Evolutionary conservation across 805 yeast species (phyloP), one percentile per base, ranked within the genome.

Genomic region (Vanderwaltozyma tropicalis): DNA sequence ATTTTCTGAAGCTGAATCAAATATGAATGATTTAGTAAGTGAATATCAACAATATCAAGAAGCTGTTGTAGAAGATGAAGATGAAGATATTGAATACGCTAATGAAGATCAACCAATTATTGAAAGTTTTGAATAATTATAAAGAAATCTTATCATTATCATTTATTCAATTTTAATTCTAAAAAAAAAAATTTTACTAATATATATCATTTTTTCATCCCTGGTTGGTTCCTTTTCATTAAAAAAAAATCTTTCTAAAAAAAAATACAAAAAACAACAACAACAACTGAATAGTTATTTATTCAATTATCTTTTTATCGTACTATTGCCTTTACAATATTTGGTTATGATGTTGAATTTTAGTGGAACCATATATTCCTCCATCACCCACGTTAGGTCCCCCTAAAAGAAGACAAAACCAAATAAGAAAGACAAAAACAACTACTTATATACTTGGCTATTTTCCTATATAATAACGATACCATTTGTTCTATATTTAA

Each of bases 31-130:
- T 64, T 71, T 87, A 57, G 87, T 86, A 40, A 75, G 79, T 56
- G 96, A 87, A 65, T 79, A 87, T 61, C 92, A 84, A 67, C 95
- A 87, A 67, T 84, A 86, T 68, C 95, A 86, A 71, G 89, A 80
- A 48, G 84, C 80, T 38, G 73, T 77, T 41, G 71, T 74, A 40
- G 88, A 78, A 49, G 83, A 81, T 41, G 94, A 81, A 46, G 89
- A 78, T 31, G 77, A 74, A 55, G 85, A 78, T 49, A 42, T 38
- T 31, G 42, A 33, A 14, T 38, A 40, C 13, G 43, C 41, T 27
- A 35, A 39, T 31, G 78, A 76, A 47, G 59, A 55, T 37, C 57
- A 55, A 48, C 61, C 60, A 36, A 45, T 58, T 38, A 51, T 54
- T 37, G 63, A 58, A 44, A 52, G 46, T 35, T 55, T 56, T 36